Conservation (phyloP, 345 rosid species). For the Heritiera littoralis region DNA sequence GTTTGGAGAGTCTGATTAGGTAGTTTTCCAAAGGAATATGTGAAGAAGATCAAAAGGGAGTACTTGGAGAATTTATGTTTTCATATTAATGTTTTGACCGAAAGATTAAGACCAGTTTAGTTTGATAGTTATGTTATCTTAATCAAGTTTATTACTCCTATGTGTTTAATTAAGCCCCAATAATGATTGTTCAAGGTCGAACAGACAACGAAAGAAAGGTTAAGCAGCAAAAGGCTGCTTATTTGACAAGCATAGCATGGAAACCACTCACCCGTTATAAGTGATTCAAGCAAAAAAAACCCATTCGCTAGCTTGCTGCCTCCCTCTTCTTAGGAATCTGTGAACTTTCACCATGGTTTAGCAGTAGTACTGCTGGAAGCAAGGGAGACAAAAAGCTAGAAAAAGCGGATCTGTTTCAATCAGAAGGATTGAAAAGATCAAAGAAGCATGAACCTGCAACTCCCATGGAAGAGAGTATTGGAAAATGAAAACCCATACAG, state of each 20-base stretch:
- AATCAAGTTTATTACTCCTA: too few relatives aligned
- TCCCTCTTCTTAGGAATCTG: background rate
- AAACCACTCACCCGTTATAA: constrained; percentile 26
- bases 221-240: constrained; percentile 32
- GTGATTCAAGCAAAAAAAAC: background rate
- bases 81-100: background rate
- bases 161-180: background rate
- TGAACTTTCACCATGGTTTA: background rate
- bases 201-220: constrained; percentile 41
- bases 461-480: background rate
- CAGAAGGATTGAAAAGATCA: background rate
- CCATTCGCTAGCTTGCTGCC: background rate
- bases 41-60: background rate
- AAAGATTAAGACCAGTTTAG: background rate
- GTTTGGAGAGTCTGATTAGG: background rate
- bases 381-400: background rate
- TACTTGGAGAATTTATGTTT: background rate
- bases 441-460: constrained; percentile 3
- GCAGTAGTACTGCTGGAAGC: background rate
- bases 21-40: background rate
- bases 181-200: constrained; percentile 34
- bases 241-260: constrained; percentile 33
- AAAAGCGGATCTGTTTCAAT: background rate
- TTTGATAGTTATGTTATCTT: background rate
- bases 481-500: background rate